Evolutionary conservation across 805 yeast genomes (phyloP), one percentile per base, ranked within the genome.

Genomic region (Yamadazyma philogaea): DNA sequence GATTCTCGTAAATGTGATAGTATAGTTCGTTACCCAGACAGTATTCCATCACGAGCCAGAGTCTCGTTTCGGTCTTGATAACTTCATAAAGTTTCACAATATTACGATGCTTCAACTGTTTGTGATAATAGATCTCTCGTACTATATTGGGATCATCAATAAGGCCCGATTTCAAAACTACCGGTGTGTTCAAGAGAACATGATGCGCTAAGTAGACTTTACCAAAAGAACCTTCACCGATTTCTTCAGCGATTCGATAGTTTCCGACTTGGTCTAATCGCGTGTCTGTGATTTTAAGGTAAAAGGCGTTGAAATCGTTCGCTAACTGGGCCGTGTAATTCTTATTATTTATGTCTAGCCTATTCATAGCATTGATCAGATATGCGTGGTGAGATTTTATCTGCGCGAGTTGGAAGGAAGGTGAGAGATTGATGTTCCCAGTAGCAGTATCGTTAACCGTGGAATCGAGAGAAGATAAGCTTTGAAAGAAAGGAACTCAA

Each of bases 161-260:
- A 11, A 72, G 66, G 7, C 95, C 91, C 32, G 88, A 84, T 55
- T 91, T 91, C 47, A 93, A 63, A 14, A 93, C 98, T 2, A 91
- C 79, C 46, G 61, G 82, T n/a, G 79, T 71, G 42, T 81, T 80
- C 8, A 96, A 76, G 35, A 89, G 70, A 39, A 75, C 74, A 55
- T 91, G 98, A 28, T 71, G 70, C 1, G 96, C 98, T 22, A 91
- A 66, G 59, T 84, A 93, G 1, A 89, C 96, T 56, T 85, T 86
- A 7, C 98, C 97, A 72, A 89, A 91, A 2, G 95, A 77, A 7
- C 97, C 97, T 53, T 87, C 89, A 1, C 97, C 98, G 17, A 91
- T 83, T 50, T 82, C 86, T 44, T 80, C 70, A 6, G 79, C 55
- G 6, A 93, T 78, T 39, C 74, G 68, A 57, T 91, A 91, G 61